phyloP scores from a whole-genome alignment of 768 basidiomycete genomes.

The Auricularia sp. region DNA sequence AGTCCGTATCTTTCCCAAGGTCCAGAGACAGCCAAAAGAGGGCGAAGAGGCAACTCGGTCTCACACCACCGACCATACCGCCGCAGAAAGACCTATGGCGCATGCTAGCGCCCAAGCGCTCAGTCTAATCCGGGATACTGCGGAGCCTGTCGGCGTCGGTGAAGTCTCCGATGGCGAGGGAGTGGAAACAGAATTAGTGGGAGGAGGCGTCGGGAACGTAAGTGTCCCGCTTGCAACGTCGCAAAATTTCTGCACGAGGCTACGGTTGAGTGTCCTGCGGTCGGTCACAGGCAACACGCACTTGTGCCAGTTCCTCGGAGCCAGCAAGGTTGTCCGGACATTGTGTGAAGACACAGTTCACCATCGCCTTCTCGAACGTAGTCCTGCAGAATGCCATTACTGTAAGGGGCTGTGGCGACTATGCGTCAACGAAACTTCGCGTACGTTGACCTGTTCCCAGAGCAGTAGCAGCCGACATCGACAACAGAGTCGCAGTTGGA shows the following conservation, averaged over 20 bases:
- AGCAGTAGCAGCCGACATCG: slow-evolving; percentile 43
- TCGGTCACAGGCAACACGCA: neutral
- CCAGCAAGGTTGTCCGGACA: slow-evolving; percentile 30
- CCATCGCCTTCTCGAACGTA: slow-evolving; percentile 27
- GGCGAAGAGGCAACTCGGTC: too few species aligned
- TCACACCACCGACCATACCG: too few species aligned
- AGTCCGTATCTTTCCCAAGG: too few species aligned
- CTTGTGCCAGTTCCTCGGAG: slow-evolving; percentile 35
- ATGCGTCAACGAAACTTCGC: slow-evolving; percentile 9
- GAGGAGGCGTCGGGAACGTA: neutral
- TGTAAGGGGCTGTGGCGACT: too few species aligned
- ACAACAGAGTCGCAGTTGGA: slow-evolving; percentile 36
- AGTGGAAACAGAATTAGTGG: neutral
- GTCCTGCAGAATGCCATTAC: slow-evolving; percentile 10
- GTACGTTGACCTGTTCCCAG: slow-evolving; percentile 19
- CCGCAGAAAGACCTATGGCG: too few species aligned
- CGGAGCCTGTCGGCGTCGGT: neutral
- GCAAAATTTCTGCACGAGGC: neutral
- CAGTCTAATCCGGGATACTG: neutral
- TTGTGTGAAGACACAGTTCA: slow-evolving; percentile 26
- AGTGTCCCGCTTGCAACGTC: neutral
- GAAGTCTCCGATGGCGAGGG: neutral
- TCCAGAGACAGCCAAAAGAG: too few species aligned
- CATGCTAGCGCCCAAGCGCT: too few species aligned
- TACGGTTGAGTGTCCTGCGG: neutral